Percentiles rank a stretch among this genome's conserved stretches.
Conservation (phyloP, 2,329 filamentous ascomycete species). For the Parastagonospora avenae region DNA sequence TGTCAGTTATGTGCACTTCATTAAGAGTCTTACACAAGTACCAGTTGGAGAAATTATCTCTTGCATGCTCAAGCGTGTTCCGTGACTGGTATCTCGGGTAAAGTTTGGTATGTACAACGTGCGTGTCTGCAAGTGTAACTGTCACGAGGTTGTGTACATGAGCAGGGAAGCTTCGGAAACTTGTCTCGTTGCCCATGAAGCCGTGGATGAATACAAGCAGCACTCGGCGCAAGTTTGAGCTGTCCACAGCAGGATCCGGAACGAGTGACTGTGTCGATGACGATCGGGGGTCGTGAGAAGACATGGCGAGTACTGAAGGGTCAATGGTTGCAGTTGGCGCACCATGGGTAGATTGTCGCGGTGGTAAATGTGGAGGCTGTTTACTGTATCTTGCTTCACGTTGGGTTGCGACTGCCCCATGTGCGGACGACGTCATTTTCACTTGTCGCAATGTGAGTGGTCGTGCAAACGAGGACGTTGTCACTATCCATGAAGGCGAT, state of each 20-base stretch:
- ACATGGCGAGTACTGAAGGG: slow-evolving; percentile 31
- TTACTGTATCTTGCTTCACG: slow-evolving; percentile 14
- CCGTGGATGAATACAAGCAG: slow-evolving; percentile 87
- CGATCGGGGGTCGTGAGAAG: slow-evolving; percentile 50
- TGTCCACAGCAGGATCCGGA: slow-evolving; percentile 39
- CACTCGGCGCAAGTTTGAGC: slow-evolving; percentile 58
- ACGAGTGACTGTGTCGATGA: slow-evolving; percentile 54
- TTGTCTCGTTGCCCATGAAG: slow-evolving; percentile 86
- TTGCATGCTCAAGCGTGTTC: slow-evolving; percentile 71
- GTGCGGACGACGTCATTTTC: slow-evolving; percentile 26
- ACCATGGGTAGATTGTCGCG: slow-evolving; percentile 24
- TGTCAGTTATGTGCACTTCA: slow-evolving; percentile 4
- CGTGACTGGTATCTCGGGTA: slow-evolving; percentile 82
- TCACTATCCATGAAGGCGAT: background rate
- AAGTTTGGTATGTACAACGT: slow-evolving; percentile 84
- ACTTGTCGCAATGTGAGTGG: slow-evolving; percentile 13
- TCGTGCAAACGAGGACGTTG: background rate
- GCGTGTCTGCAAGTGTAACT: slow-evolving; percentile 69
- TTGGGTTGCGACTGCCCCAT: slow-evolving; percentile 9
- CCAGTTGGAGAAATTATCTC: slow-evolving; percentile 84
- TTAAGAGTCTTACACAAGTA: slow-evolving; percentile 31
- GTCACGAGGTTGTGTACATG: slow-evolving; percentile 80
- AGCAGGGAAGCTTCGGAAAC: slow-evolving; percentile 84
- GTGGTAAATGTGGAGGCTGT: slow-evolving; percentile 40
- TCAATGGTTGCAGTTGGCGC: slow-evolving; percentile 23